These are phyloP conservation scores for Aphanoascus verrucosus DNA, from an alignment of 2,329 filamentous ascomycete genomes.

Conservation along the genomic window DNA sequence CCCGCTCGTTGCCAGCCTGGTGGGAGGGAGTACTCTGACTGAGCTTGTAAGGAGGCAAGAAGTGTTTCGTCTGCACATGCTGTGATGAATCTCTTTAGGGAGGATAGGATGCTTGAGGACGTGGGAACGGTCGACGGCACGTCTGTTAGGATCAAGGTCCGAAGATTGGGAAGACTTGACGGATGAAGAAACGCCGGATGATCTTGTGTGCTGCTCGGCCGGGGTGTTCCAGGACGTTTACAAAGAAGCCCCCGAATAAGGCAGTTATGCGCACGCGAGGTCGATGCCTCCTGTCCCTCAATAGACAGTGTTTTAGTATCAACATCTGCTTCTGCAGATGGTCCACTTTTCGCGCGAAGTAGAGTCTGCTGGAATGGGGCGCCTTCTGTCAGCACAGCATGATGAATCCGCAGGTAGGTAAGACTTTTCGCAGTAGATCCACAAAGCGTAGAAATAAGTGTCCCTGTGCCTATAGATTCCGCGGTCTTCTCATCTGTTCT, in stretches of 20 bases:
- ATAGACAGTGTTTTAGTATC: not conserved
- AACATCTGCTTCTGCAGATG: not conserved
- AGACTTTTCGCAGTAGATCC: conserved; percentile 39
- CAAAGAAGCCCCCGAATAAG: conserved; percentile 31
- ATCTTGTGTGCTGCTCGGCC: conserved; percentile 21
- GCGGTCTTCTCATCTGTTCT: conserved; percentile 20
- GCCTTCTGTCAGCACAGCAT: conserved; percentile 42
- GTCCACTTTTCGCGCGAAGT: not conserved
- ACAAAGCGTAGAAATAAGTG: conserved; percentile 43
- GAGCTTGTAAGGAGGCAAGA: conserved; percentile 44
- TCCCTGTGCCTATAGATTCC: conserved; percentile 42
- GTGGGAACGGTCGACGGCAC: conserved; percentile 39
- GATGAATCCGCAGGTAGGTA: conserved; percentile 46
- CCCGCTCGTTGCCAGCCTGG: conserved; percentile 43
- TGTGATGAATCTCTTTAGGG: conserved; percentile 45
- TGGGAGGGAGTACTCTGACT: conserved; percentile 49
- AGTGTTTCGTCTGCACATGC: conserved; percentile 46
- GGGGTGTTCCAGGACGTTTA: conserved; percentile 25
- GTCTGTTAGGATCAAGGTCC: conserved; percentile 47
- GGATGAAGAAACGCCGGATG: conserved; percentile 40
- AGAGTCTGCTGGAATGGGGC: no score
- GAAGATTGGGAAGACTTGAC: conserved; percentile 44
- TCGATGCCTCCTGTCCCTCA: conserved; percentile 5
- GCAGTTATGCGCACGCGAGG: conserved; percentile 22
- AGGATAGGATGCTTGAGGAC: conserved; percentile 33